Evolutionary conservation across 441 rosid species (phyloP).

Genomic region (Bocquillonia castaneifolia): DNA sequence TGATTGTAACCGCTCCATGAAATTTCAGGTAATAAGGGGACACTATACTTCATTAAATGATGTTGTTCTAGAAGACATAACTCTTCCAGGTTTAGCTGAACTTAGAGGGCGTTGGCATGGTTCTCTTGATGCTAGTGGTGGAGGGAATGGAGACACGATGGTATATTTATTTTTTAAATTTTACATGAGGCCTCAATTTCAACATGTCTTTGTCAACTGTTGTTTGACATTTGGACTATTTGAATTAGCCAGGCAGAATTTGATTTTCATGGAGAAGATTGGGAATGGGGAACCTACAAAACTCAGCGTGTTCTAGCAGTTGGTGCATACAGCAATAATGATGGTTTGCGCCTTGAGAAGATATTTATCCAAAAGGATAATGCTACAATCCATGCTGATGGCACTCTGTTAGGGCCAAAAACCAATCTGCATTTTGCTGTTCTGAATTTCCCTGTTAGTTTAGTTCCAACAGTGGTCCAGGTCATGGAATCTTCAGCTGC

Average conservation of each 20-base stretch:
- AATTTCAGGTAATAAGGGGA: slow-evolving; percentile 63
- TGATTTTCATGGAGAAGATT: slow-evolving; percentile 95
- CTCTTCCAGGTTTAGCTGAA: slow-evolving; percentile 95
- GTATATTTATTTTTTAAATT: slow-evolving; percentile 37
- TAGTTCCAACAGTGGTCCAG: slow-evolving; percentile 89
- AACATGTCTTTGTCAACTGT: background rate
- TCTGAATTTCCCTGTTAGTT: slow-evolving; percentile 89
- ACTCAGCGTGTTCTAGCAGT: slow-evolving; percentile 86
- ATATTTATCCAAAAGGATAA: slow-evolving; percentile 95
- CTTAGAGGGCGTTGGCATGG: slow-evolving; percentile 93
- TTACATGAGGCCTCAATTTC: slow-evolving; percentile 10
- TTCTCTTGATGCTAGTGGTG: slow-evolving; percentile 97
- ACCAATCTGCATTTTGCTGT: slow-evolving; percentile 98
- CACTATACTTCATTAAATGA: slow-evolving; percentile 64
- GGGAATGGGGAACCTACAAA: slow-evolving; percentile 98
- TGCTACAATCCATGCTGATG: slow-evolving; percentile 98
- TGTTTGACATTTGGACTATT: background rate
- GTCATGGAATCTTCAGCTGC: slow-evolving; percentile 91
- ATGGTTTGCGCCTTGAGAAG: slow-evolving; percentile 91
- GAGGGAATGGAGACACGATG: slow-evolving; percentile 99
- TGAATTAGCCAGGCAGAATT: slow-evolving; percentile 80
- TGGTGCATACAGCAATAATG: slow-evolving; percentile 94
- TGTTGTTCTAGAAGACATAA: slow-evolving; percentile 69
- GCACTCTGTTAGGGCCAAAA: slow-evolving; percentile 86
- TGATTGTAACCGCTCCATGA: slow-evolving; percentile 21